A percentile compares a stretch with the other conserved stretches of the same genome.
Conservation (phyloP, 169 alveolate species). For the Plasmodium malariae region DNA sequence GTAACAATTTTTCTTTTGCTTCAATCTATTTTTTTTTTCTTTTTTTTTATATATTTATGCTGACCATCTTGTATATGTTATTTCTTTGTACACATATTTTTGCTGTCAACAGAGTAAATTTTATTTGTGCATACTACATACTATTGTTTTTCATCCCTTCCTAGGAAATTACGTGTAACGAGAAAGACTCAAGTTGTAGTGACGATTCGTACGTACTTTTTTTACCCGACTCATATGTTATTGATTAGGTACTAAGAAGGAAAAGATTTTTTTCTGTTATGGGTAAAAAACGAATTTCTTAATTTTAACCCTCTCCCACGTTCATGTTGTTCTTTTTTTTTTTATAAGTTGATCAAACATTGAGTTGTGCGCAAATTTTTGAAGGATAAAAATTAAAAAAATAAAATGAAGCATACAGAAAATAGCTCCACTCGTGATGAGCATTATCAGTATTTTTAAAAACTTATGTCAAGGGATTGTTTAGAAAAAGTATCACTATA, state of each 20-base stretch:
- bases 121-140: background rate
- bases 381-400: no score
- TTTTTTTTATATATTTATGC: background rate
- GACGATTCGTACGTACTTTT: constrained; percentile 49
- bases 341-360: no score
- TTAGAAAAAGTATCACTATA: no score
- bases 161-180: constrained; percentile 17
- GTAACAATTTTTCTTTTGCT: constrained; percentile 1
- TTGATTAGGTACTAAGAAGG: constrained; percentile 20
- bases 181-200: constrained; percentile 24
- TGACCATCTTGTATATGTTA: background rate
- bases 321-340: background rate
- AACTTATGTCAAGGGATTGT: no score
- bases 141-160: background rate
- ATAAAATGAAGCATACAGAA: no score
- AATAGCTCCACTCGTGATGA: no score
- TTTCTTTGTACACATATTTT: background rate
- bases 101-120: background rate
- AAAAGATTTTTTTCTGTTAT: background rate
- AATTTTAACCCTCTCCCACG: background rate
- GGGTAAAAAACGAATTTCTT: background rate
- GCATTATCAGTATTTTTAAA: no score
- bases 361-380: no score
- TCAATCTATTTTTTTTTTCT: background rate
- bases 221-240: constrained; percentile 70